These are phyloP conservation scores for Pyrenophora tritici-repentis DNA, from an alignment of 2,329 filamentous ascomycete genomes.

Conservation along the genomic window DNA sequence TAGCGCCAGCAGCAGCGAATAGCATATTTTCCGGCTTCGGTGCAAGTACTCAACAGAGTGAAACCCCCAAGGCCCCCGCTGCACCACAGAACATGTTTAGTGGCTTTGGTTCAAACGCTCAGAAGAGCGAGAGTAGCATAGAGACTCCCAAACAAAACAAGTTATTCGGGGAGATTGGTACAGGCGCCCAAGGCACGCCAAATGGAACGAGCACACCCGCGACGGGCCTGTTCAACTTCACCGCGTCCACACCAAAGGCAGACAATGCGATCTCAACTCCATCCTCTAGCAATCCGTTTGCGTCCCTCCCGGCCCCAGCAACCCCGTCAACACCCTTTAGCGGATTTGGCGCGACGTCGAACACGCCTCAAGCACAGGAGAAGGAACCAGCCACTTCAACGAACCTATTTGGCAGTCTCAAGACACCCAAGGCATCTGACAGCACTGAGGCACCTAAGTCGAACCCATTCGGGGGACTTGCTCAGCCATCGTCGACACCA, in stretches of 20 bases:
- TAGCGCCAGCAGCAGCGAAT: conserved; percentile 8
- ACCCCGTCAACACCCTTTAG: conserved; percentile 12
- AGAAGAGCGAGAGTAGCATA: conserved; percentile 16
- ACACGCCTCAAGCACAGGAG: conserved; percentile 18
- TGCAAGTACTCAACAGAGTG: conserved; percentile 12
- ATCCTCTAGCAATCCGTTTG: conserved; percentile 22
- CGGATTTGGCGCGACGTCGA: conserved; percentile 12
- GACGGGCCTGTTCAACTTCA: conserved; percentile 23
- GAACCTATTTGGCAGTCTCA: conserved; percentile 24
- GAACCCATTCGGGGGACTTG: conserved; percentile 25
- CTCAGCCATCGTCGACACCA: conserved; percentile 18
- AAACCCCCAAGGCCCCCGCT: conserved; percentile 7
- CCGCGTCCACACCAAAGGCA: conserved; percentile 15
- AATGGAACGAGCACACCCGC: conserved; percentile 18
- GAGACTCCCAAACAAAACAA: conserved; percentile 13
- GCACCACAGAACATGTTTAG: conserved; percentile 19
- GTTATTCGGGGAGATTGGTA: conserved; percentile 18
- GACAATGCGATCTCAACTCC: conserved; percentile 18
- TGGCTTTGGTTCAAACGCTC: conserved; percentile 24
- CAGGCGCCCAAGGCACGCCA: conserved; percentile 17
- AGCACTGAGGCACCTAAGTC: conserved; percentile 25
- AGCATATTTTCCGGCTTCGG: conserved; percentile 23
- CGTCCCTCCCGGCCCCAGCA: conserved; percentile 15
- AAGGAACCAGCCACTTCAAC: conserved; percentile 14
- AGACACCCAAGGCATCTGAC: conserved; percentile 16